Evolutionary conservation across 139 green algal species (phyloP), one percentile per base, ranked within the genome.

Genomic region (Pleodorina starrii): DNA sequence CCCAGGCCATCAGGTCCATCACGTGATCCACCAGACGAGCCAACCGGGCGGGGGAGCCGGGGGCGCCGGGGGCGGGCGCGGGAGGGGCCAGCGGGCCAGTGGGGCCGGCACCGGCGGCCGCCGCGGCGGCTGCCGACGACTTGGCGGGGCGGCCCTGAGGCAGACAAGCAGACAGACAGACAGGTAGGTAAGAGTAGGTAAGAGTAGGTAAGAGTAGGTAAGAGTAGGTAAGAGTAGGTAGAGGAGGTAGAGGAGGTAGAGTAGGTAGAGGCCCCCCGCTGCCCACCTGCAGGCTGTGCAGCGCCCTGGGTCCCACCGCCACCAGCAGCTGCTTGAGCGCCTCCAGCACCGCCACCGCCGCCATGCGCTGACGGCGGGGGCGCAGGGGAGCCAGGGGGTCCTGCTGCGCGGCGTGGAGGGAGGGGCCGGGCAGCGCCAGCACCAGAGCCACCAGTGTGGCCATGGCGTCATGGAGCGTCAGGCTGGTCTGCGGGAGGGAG

Each of bases 351-450:
- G 66, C 68, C 46, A 88, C 68, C 3, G 83, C 83, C 5, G 83
- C 83, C 35, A 78, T 48, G 25, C 83, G 83, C 32, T 32, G 35
- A 3, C 66, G 66, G 21, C 83, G 83, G 10, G 32, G 46, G 23
- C 83, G 83, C 44, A 88, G 68, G 21, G 83, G 83, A 19, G 83
- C 83, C 32, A 88, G 83, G 44, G 83, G 83, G 66, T 88, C 83
- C 29, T 51, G 59, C 32, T 88, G 66, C 25, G 83, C 68, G 19
- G 83, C 83, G 44, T 81, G 68, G 27, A 66, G 66, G n/a, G 25
- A 36, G 83, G 83, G 83, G 25, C 83, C 83, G n/a, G 83, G 83
- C 46, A 88, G 83, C 35, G 83, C 83, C 46, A 88, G 83, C 83
- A 80, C 83, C 83, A 88, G 83, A 7, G 46, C 44, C 32, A 48